A percentile compares a stretch with the other conserved stretches of the same genome.
phyloP scores from a whole-genome alignment of 352 stramenopile genomes.

The Pythium periplocum region DNA sequence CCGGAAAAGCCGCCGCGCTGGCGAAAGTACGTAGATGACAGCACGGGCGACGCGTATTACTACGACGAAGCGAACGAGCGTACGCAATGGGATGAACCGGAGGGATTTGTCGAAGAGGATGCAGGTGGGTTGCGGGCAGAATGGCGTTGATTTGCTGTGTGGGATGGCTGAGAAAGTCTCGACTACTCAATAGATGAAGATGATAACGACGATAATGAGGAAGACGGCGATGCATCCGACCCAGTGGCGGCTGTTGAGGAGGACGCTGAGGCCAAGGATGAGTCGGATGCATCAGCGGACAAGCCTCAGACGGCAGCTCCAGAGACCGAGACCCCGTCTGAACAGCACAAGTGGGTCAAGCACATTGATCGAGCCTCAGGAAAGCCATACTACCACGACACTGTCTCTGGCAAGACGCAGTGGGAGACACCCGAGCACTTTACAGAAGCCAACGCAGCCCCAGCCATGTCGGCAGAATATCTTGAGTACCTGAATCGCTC shows the following conservation, averaged over 20 bases:
- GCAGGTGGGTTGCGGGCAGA: slow-evolving; percentile 14
- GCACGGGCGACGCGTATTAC: slow-evolving; percentile 55
- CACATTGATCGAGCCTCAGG: slow-evolving; percentile 58
- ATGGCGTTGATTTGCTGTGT: not conserved
- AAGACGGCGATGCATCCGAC: slow-evolving; percentile 16
- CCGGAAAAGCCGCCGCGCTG: slow-evolving; percentile 27
- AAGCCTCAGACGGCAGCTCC: too few relatives aligned
- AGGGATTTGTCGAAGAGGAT: slow-evolving; percentile 26
- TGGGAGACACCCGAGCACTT: slow-evolving; percentile 62
- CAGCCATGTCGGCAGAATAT: slow-evolving; percentile 42
- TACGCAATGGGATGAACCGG: slow-evolving; percentile 72
- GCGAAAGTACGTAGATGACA: slow-evolving; percentile 61
- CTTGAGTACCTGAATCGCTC: slow-evolving; percentile 56
- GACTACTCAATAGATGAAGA: not conserved
- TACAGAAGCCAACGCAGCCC: slow-evolving; percentile 22
- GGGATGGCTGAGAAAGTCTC: too few relatives aligned
- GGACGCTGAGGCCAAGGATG: too few relatives aligned
- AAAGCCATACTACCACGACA: slow-evolving; percentile 76
- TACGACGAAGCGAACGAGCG: slow-evolving; percentile 63
- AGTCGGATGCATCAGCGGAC: too few relatives aligned
- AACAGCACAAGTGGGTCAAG: slow-evolving; percentile 47
- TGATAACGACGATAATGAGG: slow-evolving; percentile 8
- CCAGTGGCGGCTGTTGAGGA: too few relatives aligned
- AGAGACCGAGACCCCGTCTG: too few relatives aligned
- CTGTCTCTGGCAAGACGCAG: slow-evolving; percentile 52